Base-by-base conservation (phyloP, 176 grass and related monocot species). In the Aegilops bicornis region DNA sequence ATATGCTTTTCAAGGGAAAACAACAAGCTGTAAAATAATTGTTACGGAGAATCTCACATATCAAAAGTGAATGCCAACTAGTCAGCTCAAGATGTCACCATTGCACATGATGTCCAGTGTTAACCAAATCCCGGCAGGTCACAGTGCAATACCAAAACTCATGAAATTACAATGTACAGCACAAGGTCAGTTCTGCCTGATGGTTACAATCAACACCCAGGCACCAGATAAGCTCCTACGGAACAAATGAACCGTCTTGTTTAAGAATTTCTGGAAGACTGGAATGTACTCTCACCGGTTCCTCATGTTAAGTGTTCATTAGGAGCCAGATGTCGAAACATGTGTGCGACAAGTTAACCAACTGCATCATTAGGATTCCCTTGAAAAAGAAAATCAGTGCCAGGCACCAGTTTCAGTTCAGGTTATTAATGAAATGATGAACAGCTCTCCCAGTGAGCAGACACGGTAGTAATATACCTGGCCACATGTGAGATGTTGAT, bases 401-500 rank as follows among this genome's bases (percentile, higher is more conserved):
- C 63, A 29, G 11, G 29, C 8, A 47, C 14, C 59, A 85, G n/a
- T 77, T 77, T 77, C 13, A 12, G 40, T 36, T 22, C 37, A 65
- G 60, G 59, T 50, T 63, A 63, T 15, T 54, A 54, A 54, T 54
- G 50, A 54, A 54, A 54, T 54, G 19, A 24, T 43, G 8, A 7
- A 20, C 22, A 37, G 70, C 40, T 80, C 12, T 25, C 54, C 40
- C 2, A 10, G 30, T 61, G n/a, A 60, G 14, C 77, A 48, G 56
- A 62, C 15, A 10, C 48, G 61, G 17, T 17, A 50, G 61, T 84
- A 23, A 59, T 22, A 82, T 87, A 92, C 84, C 85, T 92, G 47
- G 33, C 15, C n/a, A 30, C 70, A 37, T 65, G 19, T 45, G 54
- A 50, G 19, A 84, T 39, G 61, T 69, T 69, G 69, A 71, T 79